Base-by-base conservation (phyloP, 306 rosid genomes). In the Canavalia gladiata region DNA sequence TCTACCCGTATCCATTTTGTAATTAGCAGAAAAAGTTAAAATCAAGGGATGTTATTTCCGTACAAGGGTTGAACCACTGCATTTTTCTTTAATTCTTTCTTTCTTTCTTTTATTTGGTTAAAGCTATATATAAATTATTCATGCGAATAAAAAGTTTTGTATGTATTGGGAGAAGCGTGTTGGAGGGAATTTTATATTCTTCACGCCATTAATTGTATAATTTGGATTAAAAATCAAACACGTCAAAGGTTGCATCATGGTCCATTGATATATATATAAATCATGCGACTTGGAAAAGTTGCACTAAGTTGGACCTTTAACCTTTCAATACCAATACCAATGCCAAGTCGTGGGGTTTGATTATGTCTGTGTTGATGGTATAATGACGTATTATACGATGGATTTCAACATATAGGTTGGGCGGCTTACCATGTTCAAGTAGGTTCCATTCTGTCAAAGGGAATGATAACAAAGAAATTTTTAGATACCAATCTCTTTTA, bases 131-230 rank as follows among this genome's bases (percentile, higher is more conserved):
- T 18, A 18, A 18, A 18, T 18, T 18, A 18, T 18, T 18, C 25
- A 18, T 18, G 25, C 25, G 25, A 58, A 30, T 31, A 52, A 52
- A 34, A 3, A 43, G 1, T 45, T 72, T 72, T 37, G 25, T 34
- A 28, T 28, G 9, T 29, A 1, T 43, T 74, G 69, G 43, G 47
- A 62, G 39, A 25, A 76, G 29, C 35, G 50, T 57, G 41, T 1
- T 5, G 7, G 71, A 11, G 33, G 33, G 56, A 12, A 58, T 7
- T 57, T 30, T 43, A 57, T 30, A 30, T 57, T 57, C 30, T 29
- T 43, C 33, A 74, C 79, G 68, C 1, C 79, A 74, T 13, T 39
- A 29, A 45, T 13, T 75, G 33, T 7, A 63, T 60, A 59, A 59
- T 59, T 59, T 3, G 51, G 64, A 46, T 76, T 62, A 34, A 37